phyloP scores from a whole-genome alignment of 176 grass and related monocot species.

The Carex pumila region DNA sequence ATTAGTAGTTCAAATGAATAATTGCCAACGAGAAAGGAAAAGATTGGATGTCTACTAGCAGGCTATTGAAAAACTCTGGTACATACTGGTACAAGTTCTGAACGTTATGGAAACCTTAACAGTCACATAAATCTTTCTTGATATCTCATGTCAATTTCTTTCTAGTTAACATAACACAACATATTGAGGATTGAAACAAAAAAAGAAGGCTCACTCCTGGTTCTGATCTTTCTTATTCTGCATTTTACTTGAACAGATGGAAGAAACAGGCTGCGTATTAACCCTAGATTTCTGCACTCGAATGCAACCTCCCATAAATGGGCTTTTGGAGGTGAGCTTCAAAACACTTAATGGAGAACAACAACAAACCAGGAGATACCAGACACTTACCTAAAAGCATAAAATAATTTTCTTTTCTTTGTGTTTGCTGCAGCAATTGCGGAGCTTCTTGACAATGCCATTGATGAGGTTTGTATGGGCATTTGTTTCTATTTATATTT shows the following conservation, averaged over 20 bases:
- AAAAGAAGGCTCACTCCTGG: neutral
- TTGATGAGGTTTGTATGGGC: constrained; percentile 36
- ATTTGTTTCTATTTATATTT: neutral
- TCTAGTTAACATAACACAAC: neutral
- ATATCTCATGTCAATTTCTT: neutral
- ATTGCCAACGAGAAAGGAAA: neutral
- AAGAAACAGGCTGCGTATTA: constrained; percentile 36
- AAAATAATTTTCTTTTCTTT: neutral
- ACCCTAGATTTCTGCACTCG: constrained; percentile 46
- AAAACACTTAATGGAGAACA: neutral
- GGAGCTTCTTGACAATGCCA: constrained; percentile 50
- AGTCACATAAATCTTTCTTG: neutral
- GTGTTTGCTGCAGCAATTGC: constrained; percentile 41
- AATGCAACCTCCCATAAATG: constrained; percentile 57
- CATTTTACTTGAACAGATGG: constrained; percentile 27
- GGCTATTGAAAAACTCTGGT: neutral
- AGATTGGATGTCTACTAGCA: constrained; percentile 14
- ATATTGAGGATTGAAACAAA: neutral
- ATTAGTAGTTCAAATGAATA: neutral
- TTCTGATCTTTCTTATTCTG: neutral
- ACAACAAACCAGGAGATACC: neutral
- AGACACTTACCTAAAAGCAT: neutral
- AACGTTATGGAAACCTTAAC: neutral
- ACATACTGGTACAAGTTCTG: neutral
- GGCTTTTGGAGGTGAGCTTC: constrained; percentile 45